Base-by-base conservation (phyloP, 305 asterid genomes). In the Solanum aculeatissimum region DNA sequence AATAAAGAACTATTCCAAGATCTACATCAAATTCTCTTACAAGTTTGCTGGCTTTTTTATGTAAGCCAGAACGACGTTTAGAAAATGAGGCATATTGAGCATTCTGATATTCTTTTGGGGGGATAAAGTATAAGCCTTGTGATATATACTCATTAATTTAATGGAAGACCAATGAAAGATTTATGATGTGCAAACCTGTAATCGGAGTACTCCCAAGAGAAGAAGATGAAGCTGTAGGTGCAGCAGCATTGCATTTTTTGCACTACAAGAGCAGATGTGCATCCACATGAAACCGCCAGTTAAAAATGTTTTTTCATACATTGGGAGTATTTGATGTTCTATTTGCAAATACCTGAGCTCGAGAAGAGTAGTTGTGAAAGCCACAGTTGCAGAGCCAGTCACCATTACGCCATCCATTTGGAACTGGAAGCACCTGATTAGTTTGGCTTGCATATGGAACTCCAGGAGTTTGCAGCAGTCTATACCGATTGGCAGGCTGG, bases 321-420 rank as follows among this genome's bases (percentile, higher is more conserved):
- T 58, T 13, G 23, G 19, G 42, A 83, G 53, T 68, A 83, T 45
- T 70, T 29, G 70, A 38, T 19, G 21, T 14, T 60, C 84, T 12
- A 19, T 63, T 45, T 45, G 42, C 42, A 63, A 16, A 25, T 86
- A 93, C 99, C 97, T 92, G 91, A n/a, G 88, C 87, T 27, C 98
- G 97, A 66, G 97, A 94, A 84, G 98, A 92, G 87, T 94, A 95
- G 89, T 94, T 95, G 89, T 94, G 99, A 89, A 92, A 94, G 89
- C 99, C 98, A 89, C 99, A 94, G 51, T 78, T 62, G 89, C 99
- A 95, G 86, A 95, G 89, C 98, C 97, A 95, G 83, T 94, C 98
- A 85, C 98, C 99, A 88, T 66, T 86, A 69, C 97, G 96, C 99
- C 99, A 94, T 69, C 93, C 94, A 82, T 93, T 92, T 83, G 93